Percentiles rank a stretch among this genome's conserved stretches.
Evolutionary conservation across 192 early-diverging fungal species (phyloP).

Genomic region (Podila epicladia): DNA sequence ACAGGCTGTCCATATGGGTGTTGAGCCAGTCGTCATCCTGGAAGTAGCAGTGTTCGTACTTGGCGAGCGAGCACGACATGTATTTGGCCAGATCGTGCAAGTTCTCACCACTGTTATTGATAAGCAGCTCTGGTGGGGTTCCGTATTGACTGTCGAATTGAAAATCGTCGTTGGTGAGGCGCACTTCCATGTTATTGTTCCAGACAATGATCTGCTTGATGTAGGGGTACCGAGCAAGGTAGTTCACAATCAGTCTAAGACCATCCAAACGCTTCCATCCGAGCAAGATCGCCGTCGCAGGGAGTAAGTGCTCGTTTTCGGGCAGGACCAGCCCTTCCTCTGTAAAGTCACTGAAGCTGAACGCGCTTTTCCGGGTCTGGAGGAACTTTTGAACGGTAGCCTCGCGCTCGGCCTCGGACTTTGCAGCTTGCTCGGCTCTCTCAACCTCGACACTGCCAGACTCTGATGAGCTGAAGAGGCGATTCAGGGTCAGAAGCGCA

Average conservation of each 20-base stretch:
- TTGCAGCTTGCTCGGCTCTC: neutral
- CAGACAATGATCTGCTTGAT: slow-evolving; percentile 64
- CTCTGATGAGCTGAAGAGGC: slow-evolving; percentile 9
- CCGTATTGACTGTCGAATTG: slow-evolving; percentile 27
- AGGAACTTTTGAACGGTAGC: slow-evolving; percentile 30
- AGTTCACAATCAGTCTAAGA: slow-evolving; percentile 54
- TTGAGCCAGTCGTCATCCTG: slow-evolving; percentile 68
- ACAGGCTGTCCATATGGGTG: slow-evolving; percentile 62
- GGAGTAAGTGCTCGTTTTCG: slow-evolving; percentile 35
- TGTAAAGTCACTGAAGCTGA: slow-evolving; percentile 48
- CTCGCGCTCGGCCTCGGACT: slow-evolving; percentile 23
- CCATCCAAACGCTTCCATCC: slow-evolving; percentile 54
- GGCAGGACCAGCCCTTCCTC: slow-evolving; percentile 29
- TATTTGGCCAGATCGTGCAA: slow-evolving; percentile 64
- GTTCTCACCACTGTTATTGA: slow-evolving; percentile 59
- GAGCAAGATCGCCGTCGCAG: slow-evolving; percentile 62
- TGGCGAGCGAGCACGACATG: slow-evolving; percentile 61
- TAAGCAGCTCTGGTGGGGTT: slow-evolving; percentile 38
- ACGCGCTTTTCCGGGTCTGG: slow-evolving; percentile 27
- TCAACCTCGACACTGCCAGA: neutral
- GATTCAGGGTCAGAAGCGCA: slow-evolving; percentile 13
- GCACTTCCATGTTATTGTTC: slow-evolving; percentile 55
- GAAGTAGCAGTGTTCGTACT: slow-evolving; percentile 64
- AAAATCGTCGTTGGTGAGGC: slow-evolving; percentile 35
- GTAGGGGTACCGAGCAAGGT: slow-evolving; percentile 61